phyloP scores from a whole-genome alignment of 306 rosid genomes.

The Cicer pinnatifidum region DNA sequence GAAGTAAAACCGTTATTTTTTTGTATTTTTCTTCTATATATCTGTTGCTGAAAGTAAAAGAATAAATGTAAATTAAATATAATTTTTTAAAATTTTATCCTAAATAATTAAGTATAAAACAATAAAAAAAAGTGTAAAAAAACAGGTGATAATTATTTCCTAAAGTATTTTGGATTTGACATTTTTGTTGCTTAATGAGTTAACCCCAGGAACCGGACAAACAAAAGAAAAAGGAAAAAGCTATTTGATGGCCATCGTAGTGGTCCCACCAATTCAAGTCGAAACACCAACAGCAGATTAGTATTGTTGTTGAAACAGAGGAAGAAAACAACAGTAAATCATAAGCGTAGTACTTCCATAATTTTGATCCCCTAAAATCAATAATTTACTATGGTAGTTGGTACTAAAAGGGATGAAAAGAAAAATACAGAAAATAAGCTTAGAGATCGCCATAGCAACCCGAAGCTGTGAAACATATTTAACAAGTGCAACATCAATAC shows the following conservation, averaged over 20 bases:
- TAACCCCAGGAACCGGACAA: constrained; percentile 23
- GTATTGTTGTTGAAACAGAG: neutral
- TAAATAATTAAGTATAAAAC: neutral
- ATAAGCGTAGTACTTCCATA: too few species aligned
- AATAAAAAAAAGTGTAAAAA: neutral
- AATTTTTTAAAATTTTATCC: too few species aligned
- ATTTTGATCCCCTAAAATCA: too few species aligned
- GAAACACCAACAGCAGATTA: constrained; percentile 8
- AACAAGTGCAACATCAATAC: too few species aligned
- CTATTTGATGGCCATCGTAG: constrained; percentile 42
- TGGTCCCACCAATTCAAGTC: constrained; percentile 36
- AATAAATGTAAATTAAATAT: too few species aligned
- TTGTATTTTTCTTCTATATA: neutral
- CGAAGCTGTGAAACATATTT: too few species aligned
- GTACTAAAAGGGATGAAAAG: neutral
- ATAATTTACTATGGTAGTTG: too few species aligned
- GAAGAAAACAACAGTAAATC: neutral
- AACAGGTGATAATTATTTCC: neutral
- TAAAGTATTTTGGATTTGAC: constrained; percentile 7
- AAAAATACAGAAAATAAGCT: neutral
- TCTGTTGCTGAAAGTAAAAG: too few species aligned
- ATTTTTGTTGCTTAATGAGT: neutral
- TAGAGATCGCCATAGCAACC: neutral
- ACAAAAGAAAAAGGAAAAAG: neutral
- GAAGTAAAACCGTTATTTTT: neutral